These are phyloP conservation scores for Heteromeles arbutifolia DNA, from an alignment of 306 rosid genomes.

Conservation along the genomic window DNA sequence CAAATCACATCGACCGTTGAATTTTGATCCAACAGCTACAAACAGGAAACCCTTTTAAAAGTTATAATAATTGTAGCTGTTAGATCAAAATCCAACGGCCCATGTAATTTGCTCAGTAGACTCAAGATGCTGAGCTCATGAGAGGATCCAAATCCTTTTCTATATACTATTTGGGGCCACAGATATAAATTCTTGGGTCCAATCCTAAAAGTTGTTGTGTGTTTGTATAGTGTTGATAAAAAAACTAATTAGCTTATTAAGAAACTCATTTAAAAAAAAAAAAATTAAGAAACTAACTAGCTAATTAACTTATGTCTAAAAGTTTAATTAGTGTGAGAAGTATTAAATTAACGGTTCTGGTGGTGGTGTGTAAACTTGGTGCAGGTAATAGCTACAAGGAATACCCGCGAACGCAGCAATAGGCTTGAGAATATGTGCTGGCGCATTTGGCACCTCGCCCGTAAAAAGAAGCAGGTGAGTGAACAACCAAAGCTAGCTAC, in stretches of 20 bases:
- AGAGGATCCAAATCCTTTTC: no score
- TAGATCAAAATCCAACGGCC: no score
- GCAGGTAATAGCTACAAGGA: slow-evolving; percentile 66
- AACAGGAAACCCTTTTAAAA: no score
- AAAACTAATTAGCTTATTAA: not conserved
- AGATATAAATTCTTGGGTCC: no score
- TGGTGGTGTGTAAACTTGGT: no score
- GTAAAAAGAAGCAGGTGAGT: slow-evolving; percentile 63
- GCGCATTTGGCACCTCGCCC: slow-evolving; percentile 84
- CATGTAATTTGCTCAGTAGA: no score
- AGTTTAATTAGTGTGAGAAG: not conserved
- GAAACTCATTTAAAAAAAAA: no score
- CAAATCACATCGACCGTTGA: no score
- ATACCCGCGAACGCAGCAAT: slow-evolving; percentile 46
- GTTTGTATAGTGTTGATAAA: not conserved
- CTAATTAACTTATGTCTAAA: not conserved
- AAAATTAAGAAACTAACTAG: not conserved
- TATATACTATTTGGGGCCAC: not conserved
- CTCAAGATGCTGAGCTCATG: no score
- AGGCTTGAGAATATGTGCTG: slow-evolving; percentile 85
- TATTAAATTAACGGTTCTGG: not conserved
- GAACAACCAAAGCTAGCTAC: not conserved
- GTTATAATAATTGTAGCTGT: no score
- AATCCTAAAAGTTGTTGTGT: not conserved
- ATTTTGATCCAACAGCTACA: no score